Conservation (phyloP, 805 yeast genomes). For the Candida silvicultrix region DNA sequence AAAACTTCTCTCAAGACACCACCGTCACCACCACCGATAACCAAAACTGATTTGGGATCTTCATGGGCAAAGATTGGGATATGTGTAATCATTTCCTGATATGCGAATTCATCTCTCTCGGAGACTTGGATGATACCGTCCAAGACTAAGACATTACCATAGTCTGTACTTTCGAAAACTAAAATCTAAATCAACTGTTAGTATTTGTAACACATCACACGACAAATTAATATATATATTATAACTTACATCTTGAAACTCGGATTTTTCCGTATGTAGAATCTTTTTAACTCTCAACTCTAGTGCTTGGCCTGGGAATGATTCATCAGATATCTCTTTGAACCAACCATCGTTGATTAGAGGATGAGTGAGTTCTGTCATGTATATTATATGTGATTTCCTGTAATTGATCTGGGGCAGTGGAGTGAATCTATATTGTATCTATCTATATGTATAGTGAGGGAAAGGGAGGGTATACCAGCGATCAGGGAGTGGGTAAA, state of each 20-base stretch:
- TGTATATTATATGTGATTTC: background rate
- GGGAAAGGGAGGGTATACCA: no score
- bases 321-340: conserved; percentile 60
- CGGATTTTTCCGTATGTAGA: conserved; percentile 60
- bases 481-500: no score
- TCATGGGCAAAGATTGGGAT: conserved; percentile 75
- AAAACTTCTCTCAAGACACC: conserved; percentile 87
- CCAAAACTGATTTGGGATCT: conserved; percentile 68
- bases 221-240: no score
- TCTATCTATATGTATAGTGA: no score
- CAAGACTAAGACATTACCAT: conserved; percentile 83
- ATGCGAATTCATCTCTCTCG: conserved; percentile 89
- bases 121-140: conserved; percentile 91
- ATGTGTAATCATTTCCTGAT: conserved; percentile 89
- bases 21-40: conserved; percentile 96
- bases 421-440: no score
- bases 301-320: conserved; percentile 87
- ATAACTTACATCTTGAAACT: conserved; percentile 64
- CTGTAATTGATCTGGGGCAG: background rate
- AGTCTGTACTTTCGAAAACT: conserved; percentile 66
- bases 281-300: conserved; percentile 54
- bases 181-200: conserved; percentile 25
- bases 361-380: conserved; percentile 20
- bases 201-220: background rate
- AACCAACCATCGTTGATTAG: conserved; percentile 68